Conservation (phyloP, 2,329 filamentous ascomycete species). For the Cercospora sesami region DNA sequence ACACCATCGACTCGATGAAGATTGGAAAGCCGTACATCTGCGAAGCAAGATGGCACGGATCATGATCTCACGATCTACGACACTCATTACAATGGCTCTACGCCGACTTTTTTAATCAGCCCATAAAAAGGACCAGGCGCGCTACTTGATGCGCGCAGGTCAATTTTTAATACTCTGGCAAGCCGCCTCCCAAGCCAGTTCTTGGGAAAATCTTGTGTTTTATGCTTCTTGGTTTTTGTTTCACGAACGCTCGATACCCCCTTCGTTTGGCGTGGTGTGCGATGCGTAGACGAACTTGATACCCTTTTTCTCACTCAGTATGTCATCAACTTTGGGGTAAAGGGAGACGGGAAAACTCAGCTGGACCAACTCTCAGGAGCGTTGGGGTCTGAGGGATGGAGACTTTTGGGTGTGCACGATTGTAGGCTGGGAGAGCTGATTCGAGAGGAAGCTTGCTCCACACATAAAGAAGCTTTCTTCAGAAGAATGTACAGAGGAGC, state of each 20-base stretch:
- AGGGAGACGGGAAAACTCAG: background rate
- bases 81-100: constrained; percentile 10
- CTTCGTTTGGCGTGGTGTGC: constrained; percentile 14
- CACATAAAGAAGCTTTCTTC: background rate
- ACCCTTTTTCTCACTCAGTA: constrained; percentile 7
- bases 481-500: background rate
- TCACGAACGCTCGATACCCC: constrained; percentile 14
- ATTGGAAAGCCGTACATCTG: constrained; percentile 7
- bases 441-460: background rate
- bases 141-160: constrained; percentile 2
- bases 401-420: background rate
- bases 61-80: constrained; percentile 17
- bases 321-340: background rate
- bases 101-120: background rate
- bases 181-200: background rate
- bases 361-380: constrained; percentile 1
- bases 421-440: background rate
- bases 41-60: constrained; percentile 8
- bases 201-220: constrained; percentile 1
- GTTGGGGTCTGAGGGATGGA: background rate
- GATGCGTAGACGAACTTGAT: constrained; percentile 8
- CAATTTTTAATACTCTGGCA: background rate
- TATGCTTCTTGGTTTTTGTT: constrained; percentile 4
- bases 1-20: background rate
- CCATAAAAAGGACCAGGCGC: background rate